These are phyloP conservation scores for Malassezia restricta DNA, from an alignment of 1,284 basidiomycete species.

Conservation along the genomic window DNA sequence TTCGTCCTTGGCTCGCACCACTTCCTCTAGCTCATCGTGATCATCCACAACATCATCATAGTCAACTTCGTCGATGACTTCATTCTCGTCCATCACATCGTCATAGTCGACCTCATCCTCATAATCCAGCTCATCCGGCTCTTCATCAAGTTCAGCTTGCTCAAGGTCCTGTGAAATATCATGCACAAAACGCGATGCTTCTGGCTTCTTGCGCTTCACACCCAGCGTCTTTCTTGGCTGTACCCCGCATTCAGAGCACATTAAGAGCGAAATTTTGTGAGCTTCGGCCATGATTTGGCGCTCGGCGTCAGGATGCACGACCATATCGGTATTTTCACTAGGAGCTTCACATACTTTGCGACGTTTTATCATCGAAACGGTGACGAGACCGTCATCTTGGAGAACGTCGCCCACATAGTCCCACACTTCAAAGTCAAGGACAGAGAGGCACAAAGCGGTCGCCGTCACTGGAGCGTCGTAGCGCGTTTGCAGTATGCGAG, in stretches of 20 bases:
- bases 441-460: not conserved
- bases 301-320: not conserved
- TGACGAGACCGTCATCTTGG: constrained; percentile 20
- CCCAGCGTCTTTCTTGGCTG: not conserved
- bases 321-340: not conserved
- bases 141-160: not conserved
- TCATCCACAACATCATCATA: not conserved
- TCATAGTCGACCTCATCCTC: not conserved
- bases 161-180: not conserved
- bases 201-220: not conserved
- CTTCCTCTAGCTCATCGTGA: no score
- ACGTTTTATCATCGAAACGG: not conserved
- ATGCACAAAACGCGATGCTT: not conserved
- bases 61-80: constrained; percentile 1
- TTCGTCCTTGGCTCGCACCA: no score
- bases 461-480: not conserved
- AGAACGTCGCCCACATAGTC: constrained; percentile 15
- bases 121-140: not conserved
- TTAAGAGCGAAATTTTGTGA: constrained; percentile 3
- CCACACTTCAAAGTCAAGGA: not conserved
- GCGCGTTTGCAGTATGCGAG: not conserved
- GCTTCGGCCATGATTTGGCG: constrained; percentile 11
- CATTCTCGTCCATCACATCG: not conserved
- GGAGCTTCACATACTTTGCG: not conserved
- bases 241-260: constrained; percentile 4